Percentiles rank a stretch among this genome's conserved stretches.
Conservation (phyloP, 306 rosid genomes). For the Pterocarpus macrocarpus region DNA sequence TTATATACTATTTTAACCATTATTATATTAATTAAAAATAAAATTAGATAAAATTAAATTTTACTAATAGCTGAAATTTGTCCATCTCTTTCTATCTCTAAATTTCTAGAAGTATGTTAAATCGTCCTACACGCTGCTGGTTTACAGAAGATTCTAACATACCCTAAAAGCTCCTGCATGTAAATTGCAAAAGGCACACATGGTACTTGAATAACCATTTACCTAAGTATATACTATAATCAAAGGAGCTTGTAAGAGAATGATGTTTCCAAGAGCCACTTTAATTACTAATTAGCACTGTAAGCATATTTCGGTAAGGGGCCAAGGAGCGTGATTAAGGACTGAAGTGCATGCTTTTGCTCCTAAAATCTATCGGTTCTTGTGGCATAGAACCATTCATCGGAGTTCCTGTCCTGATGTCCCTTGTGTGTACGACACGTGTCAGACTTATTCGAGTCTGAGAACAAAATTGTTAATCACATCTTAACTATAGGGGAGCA, state of each 20-base stretch:
- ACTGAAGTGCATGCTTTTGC: constrained; percentile 45
- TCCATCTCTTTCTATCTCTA: too few relatives aligned
- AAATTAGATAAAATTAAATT: too few relatives aligned
- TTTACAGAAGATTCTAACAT: too few relatives aligned
- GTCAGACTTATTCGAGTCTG: constrained; percentile 38
- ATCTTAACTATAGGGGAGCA: constrained; percentile 37
- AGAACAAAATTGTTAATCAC: constrained; percentile 19
- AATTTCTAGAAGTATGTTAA: too few relatives aligned
- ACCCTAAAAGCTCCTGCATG: too few relatives aligned
- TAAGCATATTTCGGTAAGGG: constrained; percentile 43
- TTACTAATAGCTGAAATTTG: too few relatives aligned
- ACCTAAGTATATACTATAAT: background rate
- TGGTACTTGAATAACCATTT: too few relatives aligned
- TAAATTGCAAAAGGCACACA: too few relatives aligned
- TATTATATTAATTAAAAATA: too few relatives aligned
- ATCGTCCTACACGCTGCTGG: too few relatives aligned
- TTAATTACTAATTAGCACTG: constrained; percentile 8
- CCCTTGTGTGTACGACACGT: constrained; percentile 33
- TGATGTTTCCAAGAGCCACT: constrained; percentile 47
- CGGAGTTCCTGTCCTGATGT: constrained; percentile 28
- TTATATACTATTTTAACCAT: too few relatives aligned
- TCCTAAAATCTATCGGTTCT: constrained; percentile 40
- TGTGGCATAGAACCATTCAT: constrained; percentile 38
- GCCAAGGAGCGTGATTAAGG: constrained; percentile 28
- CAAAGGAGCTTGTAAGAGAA: constrained; percentile 46